Base-by-base conservation (phyloP, 345 rosid species). In the Salix caprea region DNA sequence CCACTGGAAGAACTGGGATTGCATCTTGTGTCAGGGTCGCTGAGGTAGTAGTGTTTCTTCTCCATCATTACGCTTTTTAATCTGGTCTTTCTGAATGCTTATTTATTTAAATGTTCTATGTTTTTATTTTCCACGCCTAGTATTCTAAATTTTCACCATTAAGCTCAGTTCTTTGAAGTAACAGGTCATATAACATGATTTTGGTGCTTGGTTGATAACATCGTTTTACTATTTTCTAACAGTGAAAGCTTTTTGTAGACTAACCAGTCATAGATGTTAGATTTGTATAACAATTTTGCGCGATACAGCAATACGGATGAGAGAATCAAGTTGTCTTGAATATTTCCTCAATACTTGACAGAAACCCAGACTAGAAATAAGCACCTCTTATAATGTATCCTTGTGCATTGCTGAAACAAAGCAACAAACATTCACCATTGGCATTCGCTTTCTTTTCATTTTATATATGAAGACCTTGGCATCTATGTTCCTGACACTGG, bases 1-100 rank as follows among this genome's bases (percentile, higher is more conserved):
- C 86, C 74, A 90, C 85, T 76, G 98, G 97, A 76, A 91, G 91
- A 81, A 79, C 74, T 50, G 98, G 90, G 87, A 85, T 94, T 80
- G 98, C 97, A 85, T 80, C 96, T 67, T 94, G 98, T 83, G 84
- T 94, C 83, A 88, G 88, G 82, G 93, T 94, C 79, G 91, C 95
- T 52, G 97, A 94, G 98, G 97, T 94, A 89, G 67, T 69, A 12
- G 14, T 81, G 7, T 32, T 21, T n/a, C 56, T 64, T 39, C 36
- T 32, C 28, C 69, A 73, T 5, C 54, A 23, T 6, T 14, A 65
- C 8, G 61, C 11, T 26, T 67, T 50, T 28, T 30, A 32, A 30
- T 28, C 1, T 48, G 71, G 23, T 67, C 14, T 74, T 50, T 62
- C 11, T 62, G 30, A 24, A 7, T 14, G 2, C 11, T 6, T 62